A percentile compares a stretch with the other conserved stretches of the same genome.
Evolutionary conservation across 805 yeast genomes (phyloP).

Genomic region (Yarrowia sp.): DNA sequence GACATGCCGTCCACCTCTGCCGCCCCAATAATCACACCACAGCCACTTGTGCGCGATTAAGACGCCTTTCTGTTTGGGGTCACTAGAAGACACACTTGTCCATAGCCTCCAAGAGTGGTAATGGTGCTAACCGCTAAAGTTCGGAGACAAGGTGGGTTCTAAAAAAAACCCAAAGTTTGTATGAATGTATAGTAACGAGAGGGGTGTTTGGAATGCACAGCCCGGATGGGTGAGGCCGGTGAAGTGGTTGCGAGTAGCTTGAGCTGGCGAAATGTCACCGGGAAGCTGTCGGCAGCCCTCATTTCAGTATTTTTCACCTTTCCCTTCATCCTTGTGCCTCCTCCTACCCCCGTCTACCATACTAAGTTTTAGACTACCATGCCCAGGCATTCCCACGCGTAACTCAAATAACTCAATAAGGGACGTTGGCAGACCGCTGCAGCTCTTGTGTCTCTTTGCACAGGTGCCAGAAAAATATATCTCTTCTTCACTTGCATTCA

Average conservation of each 20-base stretch:
- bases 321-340: too few relatives aligned
- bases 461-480: slow-evolving; percentile 11
- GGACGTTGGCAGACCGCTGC: slow-evolving; percentile 24
- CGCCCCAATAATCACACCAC: not conserved
- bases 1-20: too few relatives aligned
- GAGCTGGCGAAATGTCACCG: too few relatives aligned
- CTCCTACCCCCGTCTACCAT: too few relatives aligned
- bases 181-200: not conserved
- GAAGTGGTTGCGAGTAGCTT: not conserved
- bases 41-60: not conserved
- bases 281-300: too few relatives aligned
- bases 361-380: slow-evolving; percentile 13
- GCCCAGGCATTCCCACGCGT: slow-evolving; percentile 38
- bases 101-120: slow-evolving; percentile 13
- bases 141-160: slow-evolving; percentile 28
- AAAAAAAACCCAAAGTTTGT: slow-evolving; percentile 18
- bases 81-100: not conserved
- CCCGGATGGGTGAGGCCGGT: not conserved
- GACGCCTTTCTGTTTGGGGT: too few relatives aligned
- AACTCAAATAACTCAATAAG: slow-evolving; percentile 25
- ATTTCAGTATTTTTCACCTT: too few relatives aligned
- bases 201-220: not conserved
- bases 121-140: slow-evolving; percentile 16
- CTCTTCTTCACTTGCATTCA: slow-evolving; percentile 35
- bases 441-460: slow-evolving; percentile 14